A percentile compares a stretch with the other conserved stretches of the same genome.
Conservation (phyloP, 148 eudicot species). For the Fagopyrum esculentum region DNA sequence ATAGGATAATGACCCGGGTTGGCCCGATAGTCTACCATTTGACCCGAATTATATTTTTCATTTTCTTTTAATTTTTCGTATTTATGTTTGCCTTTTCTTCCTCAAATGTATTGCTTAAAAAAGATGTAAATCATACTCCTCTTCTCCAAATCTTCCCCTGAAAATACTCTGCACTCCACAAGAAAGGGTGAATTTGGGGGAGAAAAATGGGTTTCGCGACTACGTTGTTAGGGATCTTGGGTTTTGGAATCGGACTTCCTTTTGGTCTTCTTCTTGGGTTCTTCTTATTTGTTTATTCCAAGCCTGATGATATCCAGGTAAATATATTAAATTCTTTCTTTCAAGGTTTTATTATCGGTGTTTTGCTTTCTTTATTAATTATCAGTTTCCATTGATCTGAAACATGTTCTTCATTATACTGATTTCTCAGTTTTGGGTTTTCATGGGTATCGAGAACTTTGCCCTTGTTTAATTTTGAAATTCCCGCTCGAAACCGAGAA, state of each 20-base stretch:
- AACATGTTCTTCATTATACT: not conserved
- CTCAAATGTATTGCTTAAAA: not conserved
- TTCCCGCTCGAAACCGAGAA: not conserved
- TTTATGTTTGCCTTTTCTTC: slow-evolving; percentile 5
- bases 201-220: slow-evolving; percentile 56
- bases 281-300: slow-evolving; percentile 57
- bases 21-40: not conserved
- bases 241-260: slow-evolving; percentile 58
- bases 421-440: not conserved
- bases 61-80: slow-evolving; percentile 1
- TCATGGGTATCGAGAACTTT: not conserved
- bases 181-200: not conserved
- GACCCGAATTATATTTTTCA: not conserved
- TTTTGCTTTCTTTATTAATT: not conserved
- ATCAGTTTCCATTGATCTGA: not conserved
- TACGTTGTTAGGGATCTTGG: slow-evolving; percentile 55
- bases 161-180: not conserved
- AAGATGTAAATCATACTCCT: not conserved
- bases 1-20: not conserved
- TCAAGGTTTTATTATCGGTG: not conserved
- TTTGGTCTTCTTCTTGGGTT: slow-evolving; percentile 68
- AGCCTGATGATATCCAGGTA: slow-evolving; percentile 48
- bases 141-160: not conserved
- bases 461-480: not conserved
- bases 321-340: not conserved